phyloP scores from a whole-genome alignment of 2,329 filamentous ascomycete genomes.

The Penicillium sp. region DNA sequence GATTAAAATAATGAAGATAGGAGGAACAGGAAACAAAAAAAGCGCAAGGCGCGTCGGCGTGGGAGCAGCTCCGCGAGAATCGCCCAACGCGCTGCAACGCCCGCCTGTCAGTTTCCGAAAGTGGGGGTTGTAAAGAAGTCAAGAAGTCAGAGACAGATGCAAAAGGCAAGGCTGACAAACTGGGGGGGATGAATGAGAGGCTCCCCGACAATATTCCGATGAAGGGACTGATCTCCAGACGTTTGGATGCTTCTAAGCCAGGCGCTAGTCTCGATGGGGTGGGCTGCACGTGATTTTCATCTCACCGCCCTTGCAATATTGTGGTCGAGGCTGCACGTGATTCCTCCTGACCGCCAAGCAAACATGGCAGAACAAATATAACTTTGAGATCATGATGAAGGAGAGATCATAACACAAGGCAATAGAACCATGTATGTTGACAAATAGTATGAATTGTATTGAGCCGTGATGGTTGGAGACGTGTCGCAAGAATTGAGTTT shows the following conservation, averaged over 20 bases:
- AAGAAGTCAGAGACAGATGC: slow-evolving; percentile 15
- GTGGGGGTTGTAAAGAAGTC: slow-evolving; percentile 10
- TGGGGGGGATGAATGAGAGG: slow-evolving; percentile 28
- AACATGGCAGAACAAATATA: not conserved
- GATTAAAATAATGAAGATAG: slow-evolving; percentile 8
- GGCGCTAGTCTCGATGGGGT: slow-evolving; percentile 21
- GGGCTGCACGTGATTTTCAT: slow-evolving; percentile 21
- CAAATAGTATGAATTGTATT: too few species aligned
- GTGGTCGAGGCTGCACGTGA: not conserved
- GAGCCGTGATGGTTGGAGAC: too few species aligned
- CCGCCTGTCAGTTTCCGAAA: slow-evolving; percentile 21
- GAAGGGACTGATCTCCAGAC: slow-evolving; percentile 27
- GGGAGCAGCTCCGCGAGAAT: slow-evolving; percentile 18
- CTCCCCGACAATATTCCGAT: slow-evolving; percentile 29
- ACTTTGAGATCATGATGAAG: not conserved
- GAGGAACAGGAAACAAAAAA: slow-evolving; percentile 4
- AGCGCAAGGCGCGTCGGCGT: slow-evolving; percentile 26
- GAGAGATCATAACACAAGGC: not conserved
- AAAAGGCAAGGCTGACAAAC: slow-evolving; percentile 24
- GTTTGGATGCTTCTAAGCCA: slow-evolving; percentile 33
- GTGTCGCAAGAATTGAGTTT: not conserved
- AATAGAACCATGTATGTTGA: not conserved
- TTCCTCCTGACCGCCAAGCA: not conserved
- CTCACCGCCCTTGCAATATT: slow-evolving; percentile 3
- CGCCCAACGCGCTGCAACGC: slow-evolving; percentile 26